Evolutionary conservation across 306 rosid species (phyloP), one percentile per base, ranked within the genome.

Genomic region (Corylus americana): DNA sequence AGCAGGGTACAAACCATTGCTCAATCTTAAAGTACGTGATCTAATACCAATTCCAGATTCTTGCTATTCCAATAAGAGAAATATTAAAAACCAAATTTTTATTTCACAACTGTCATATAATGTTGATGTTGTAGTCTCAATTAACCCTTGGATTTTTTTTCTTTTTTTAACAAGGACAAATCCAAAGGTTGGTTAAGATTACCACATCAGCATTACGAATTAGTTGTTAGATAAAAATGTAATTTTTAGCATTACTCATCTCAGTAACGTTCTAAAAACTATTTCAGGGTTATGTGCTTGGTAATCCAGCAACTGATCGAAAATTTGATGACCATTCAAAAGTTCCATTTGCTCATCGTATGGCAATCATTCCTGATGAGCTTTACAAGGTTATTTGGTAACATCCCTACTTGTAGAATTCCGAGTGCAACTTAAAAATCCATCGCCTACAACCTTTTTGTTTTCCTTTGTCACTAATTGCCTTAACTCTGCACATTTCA

Each of bases 351-450:
- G 83, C 74, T 68, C 84, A 79, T 66, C 66, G 45, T 0, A 74
- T 68, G 71, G 83, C 71, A 10, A 86, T 87, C 39, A 82, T 87
- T 53, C 69, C 90, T 2, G 85, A 84, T 45, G 86, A 87, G 61
- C 82, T 75, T 58, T 81, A 78, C 81, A 14, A 78, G 87, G 90
- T 86, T 48, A 79, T 10, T 58, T 42, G 45, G 7, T 42, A 42
- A 5, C 45, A 42, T 42, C 45, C 45, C 45, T 42, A 42, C 1
- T 5, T 42, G 44, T 39, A 39, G 44, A 39, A 39, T 39, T 39
- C 5, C 44, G 4, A 39, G 44, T 39, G 5, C 44, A 39, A 39
- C 4, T 4, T 2, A 39, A 35, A 35, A 39, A 58, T 8, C 7
- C 63, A 20, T 58, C 35, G 1, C 31, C 29, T n/a, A 14, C 64